Evolutionary conservation across 306 rosid genomes (phyloP).

Genomic region (Malus sieversii): DNA sequence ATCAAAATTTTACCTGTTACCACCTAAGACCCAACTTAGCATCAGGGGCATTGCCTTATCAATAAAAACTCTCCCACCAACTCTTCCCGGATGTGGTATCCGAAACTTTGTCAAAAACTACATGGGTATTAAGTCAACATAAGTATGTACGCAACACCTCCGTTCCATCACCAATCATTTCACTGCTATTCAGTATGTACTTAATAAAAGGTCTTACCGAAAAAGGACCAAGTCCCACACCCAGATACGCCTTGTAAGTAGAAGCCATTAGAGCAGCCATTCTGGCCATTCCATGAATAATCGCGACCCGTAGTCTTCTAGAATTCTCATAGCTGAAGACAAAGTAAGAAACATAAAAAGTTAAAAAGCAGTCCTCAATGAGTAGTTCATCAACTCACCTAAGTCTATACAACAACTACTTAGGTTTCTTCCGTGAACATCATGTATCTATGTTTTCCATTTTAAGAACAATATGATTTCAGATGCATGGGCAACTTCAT

Average conservation of each 20-base stretch:
- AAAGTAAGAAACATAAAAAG: neutral
- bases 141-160: neutral
- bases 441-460: neutral
- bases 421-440: neutral
- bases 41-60: constrained; percentile 77
- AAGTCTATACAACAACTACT: neutral
- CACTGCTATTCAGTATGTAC: neutral
- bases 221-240: constrained; percentile 91
- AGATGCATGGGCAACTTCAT: neutral
- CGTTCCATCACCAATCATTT: neutral
- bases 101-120: constrained; percentile 86
- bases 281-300: constrained; percentile 94
- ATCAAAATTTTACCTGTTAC: constrained; percentile 58
- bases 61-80: constrained; percentile 80
- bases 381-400: neutral
- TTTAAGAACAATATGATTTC: neutral
- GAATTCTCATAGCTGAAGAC: constrained; percentile 58
- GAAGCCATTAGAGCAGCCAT: constrained; percentile 98
- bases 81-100: constrained; percentile 94
- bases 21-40: constrained; percentile 96
- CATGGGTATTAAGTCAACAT: constrained; percentile 8
- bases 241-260: constrained; percentile 81
- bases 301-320: constrained; percentile 71
- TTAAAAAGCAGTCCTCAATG: neutral
- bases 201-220: constrained; percentile 39